Evolutionary conservation across 441 rosid species (phyloP).

Genomic region (Melastoma candidum): DNA sequence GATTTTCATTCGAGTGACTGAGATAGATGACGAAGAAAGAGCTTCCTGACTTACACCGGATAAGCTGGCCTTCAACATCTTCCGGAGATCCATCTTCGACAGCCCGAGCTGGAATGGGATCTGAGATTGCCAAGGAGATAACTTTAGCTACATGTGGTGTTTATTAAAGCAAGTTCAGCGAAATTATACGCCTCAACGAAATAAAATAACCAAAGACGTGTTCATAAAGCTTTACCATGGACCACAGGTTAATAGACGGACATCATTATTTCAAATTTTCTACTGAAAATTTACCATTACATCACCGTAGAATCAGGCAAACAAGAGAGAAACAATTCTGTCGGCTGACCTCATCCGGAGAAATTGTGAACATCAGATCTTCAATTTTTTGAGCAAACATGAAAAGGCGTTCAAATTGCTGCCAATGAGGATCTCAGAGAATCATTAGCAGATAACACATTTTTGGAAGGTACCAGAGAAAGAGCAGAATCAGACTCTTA

Average conservation of each 20-base stretch:
- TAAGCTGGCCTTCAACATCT: constrained; percentile 84
- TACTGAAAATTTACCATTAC: background rate
- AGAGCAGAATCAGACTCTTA: constrained; percentile 31
- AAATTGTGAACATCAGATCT: constrained; percentile 88
- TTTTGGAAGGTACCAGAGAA: background rate
- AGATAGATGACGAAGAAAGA: background rate
- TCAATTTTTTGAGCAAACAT: constrained; percentile 87
- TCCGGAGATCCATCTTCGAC: constrained; percentile 90
- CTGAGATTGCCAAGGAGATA: constrained; percentile 27
- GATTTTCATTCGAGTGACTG: background rate
- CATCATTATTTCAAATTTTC: too few relatives aligned
- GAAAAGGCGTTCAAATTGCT: constrained; percentile 97
- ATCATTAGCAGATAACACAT: background rate
- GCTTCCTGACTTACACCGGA: constrained; percentile 59
- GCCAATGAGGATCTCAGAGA: constrained; percentile 11
- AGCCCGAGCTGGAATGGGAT: constrained; percentile 95
- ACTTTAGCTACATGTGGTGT: background rate
- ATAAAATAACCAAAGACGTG: too few relatives aligned
- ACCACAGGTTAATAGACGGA: too few relatives aligned
- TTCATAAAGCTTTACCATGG: too few relatives aligned
- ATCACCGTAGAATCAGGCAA: background rate
- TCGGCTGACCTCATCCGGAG: constrained; percentile 82
- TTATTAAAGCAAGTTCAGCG: too few relatives aligned
- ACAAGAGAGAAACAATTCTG: background rate
- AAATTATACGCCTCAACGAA: too few relatives aligned